phyloP scores from a whole-genome alignment of 257 asterid genomes.

The Solanum chiquidenum region DNA sequence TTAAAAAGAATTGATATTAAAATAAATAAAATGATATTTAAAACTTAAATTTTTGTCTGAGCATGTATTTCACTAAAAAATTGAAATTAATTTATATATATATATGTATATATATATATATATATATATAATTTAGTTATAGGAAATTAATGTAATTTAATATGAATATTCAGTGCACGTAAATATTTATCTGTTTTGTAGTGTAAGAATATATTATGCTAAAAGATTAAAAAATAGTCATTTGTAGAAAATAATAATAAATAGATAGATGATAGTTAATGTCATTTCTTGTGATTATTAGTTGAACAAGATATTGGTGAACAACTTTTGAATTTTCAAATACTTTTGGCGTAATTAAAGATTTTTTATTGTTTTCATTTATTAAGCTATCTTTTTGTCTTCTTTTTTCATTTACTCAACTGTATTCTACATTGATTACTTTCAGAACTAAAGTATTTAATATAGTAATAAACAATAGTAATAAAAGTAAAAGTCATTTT shows the following conservation, averaged over 20 bases:
- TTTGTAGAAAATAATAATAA: neutral
- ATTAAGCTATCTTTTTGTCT: neutral
- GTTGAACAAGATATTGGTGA: neutral
- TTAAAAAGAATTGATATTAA: neutral
- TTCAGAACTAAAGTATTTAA: neutral
- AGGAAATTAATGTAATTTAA: neutral
- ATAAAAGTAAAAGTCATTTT: neutral
- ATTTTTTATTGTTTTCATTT: neutral
- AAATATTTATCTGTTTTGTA: too few relatives aligned
- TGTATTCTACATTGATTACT: neutral
- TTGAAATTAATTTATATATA: neutral
- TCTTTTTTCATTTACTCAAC: neutral
- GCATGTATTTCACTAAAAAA: neutral
- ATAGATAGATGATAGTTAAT: neutral
- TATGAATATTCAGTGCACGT: neutral
- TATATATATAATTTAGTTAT: neutral
- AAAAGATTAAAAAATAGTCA: neutral
- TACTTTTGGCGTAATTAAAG: neutral
- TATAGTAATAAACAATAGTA: too few relatives aligned
- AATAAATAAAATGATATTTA: neutral
- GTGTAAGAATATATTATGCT: neutral
- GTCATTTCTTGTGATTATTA: neutral
- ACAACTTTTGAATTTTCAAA: neutral
- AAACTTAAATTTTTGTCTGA: neutral
- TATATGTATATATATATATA: neutral